Conservation (phyloP, 2,329 filamentous ascomycete species). For the Teratosphaeria gauchensis region DNA sequence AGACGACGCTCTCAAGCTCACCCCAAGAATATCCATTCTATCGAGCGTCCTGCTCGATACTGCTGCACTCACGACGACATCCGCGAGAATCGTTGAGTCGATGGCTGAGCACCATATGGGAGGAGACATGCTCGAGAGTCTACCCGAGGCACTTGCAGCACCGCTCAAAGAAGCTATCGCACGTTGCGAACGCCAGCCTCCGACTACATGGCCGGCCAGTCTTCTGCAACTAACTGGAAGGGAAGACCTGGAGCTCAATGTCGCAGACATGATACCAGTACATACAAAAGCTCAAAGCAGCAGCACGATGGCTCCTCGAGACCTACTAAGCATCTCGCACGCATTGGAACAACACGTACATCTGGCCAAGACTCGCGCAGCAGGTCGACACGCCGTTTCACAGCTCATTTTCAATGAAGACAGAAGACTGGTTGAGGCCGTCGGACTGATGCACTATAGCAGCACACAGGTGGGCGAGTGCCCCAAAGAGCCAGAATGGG, state of each 20-base stretch:
- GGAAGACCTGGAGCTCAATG: constrained; percentile 52
- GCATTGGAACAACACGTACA: constrained; percentile 53
- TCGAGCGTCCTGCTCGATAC: constrained; percentile 16
- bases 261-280: neutral
- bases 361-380: constrained; percentile 68
- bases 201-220: constrained; percentile 61
- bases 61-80: constrained; percentile 10
- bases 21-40: constrained; percentile 15
- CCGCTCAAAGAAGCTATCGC: constrained; percentile 75
- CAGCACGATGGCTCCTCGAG: constrained; percentile 36
- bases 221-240: constrained; percentile 69
- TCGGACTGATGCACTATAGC: constrained; percentile 73
- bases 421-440: constrained; percentile 77
- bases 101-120: constrained; percentile 63
- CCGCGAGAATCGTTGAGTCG: constrained; percentile 37
- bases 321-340: constrained; percentile 69
- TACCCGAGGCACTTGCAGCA: constrained; percentile 75
- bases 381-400: constrained; percentile 67
- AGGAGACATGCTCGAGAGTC: constrained; percentile 59
- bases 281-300: constrained; percentile 23
- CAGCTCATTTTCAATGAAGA: constrained; percentile 86
- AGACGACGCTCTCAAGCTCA: constrained; percentile 6
- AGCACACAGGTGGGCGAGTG: constrained; percentile 72
- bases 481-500: constrained; percentile 63
- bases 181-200: constrained; percentile 74